phyloP scores from a whole-genome alignment of 2,329 filamentous ascomycete species.

The Pseudogymnoascus sp. region DNA sequence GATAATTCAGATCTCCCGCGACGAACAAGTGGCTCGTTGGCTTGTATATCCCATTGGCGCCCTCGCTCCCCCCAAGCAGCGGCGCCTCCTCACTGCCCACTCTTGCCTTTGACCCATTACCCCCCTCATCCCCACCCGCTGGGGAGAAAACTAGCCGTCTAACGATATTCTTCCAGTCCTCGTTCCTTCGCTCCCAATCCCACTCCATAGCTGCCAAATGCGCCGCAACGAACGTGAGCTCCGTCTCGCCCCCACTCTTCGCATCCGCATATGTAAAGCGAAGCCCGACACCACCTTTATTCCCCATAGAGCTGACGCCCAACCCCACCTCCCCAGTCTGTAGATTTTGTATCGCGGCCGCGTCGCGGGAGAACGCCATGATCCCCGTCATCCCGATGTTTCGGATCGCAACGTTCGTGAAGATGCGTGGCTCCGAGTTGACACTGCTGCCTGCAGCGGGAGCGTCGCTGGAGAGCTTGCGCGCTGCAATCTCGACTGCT shows the following conservation, averaged over 20 bases:
- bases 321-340: slow-evolving; percentile 77
- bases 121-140: slow-evolving; percentile 32
- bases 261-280: slow-evolving; percentile 51
- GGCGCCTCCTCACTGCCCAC: slow-evolving; percentile 34
- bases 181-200: slow-evolving; percentile 65
- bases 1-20: slow-evolving; percentile 90
- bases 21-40: slow-evolving; percentile 73
- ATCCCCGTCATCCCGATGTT: slow-evolving; percentile 87
- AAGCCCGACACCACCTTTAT: slow-evolving; percentile 85
- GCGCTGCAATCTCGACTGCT: slow-evolving; percentile 62
- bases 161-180: slow-evolving; percentile 82
- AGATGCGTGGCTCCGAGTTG: slow-evolving; percentile 36
- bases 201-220: slow-evolving; percentile 86
- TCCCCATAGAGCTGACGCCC: slow-evolving; percentile 81
- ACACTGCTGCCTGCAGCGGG: slow-evolving; percentile 18
- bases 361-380: slow-evolving; percentile 69
- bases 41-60: slow-evolving; percentile 53
- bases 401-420: slow-evolving; percentile 60
- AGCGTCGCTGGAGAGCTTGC: slow-evolving; percentile 19
- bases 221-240: slow-evolving; percentile 78
- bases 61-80: slow-evolving; percentile 39
- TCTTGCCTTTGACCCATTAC: slow-evolving; percentile 12
- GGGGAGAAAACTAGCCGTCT: slow-evolving; percentile 64
- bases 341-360: slow-evolving; percentile 53
- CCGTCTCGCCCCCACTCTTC: slow-evolving; percentile 35